Evolutionary conservation across 179 eudicot genomes (phyloP).

Genomic region (Corrigiola litoralis): DNA sequence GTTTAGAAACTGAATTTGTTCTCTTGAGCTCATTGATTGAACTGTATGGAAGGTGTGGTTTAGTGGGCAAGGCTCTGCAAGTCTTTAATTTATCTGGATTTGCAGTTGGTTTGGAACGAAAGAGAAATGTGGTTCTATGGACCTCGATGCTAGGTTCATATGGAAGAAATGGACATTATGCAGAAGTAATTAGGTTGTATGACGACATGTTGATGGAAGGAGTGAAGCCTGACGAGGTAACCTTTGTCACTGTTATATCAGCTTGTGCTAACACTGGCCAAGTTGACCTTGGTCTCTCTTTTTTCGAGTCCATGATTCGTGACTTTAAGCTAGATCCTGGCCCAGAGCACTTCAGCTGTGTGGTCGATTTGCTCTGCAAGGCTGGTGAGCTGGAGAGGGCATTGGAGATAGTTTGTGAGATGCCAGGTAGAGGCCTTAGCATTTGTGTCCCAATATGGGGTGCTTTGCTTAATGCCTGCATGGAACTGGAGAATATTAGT

Average conservation of each 20-base stretch:
- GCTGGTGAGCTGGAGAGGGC: slow-evolving; percentile 69
- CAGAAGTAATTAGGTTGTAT: slow-evolving; percentile 41
- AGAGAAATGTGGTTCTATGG: slow-evolving; percentile 63
- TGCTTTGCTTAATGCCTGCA: slow-evolving; percentile 59
- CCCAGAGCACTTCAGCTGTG: slow-evolving; percentile 62
- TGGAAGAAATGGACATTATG: slow-evolving; percentile 50
- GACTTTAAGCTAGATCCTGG: slow-evolving; percentile 48
- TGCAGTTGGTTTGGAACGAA: slow-evolving; percentile 23
- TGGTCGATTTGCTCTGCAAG: slow-evolving; percentile 67
- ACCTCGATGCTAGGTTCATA: slow-evolving; percentile 68
- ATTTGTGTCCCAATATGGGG: slow-evolving; percentile 59
- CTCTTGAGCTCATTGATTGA: slow-evolving; percentile 69
- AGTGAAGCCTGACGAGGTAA: slow-evolving; percentile 56
- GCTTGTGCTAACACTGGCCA: slow-evolving; percentile 73
- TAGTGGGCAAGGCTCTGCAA: slow-evolving; percentile 40
- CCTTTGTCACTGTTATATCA: slow-evolving; percentile 61
- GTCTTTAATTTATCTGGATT: slow-evolving; percentile 47
- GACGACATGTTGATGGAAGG: slow-evolving; percentile 51
- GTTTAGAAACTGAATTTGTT: slow-evolving; percentile 44
- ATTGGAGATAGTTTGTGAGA: slow-evolving; percentile 37
- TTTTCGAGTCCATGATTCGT: slow-evolving; percentile 45
- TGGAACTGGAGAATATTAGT: slow-evolving; percentile 46
- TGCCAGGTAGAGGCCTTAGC: slow-evolving; percentile 28
- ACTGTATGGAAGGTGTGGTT: slow-evolving; percentile 77
- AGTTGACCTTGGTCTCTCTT: slow-evolving; percentile 52